A percentile compares a stretch with the other conserved stretches of the same genome.
These are phyloP conservation scores for Parietaria judaica DNA, from an alignment of 306 rosid genomes.

Conservation along the genomic window DNA sequence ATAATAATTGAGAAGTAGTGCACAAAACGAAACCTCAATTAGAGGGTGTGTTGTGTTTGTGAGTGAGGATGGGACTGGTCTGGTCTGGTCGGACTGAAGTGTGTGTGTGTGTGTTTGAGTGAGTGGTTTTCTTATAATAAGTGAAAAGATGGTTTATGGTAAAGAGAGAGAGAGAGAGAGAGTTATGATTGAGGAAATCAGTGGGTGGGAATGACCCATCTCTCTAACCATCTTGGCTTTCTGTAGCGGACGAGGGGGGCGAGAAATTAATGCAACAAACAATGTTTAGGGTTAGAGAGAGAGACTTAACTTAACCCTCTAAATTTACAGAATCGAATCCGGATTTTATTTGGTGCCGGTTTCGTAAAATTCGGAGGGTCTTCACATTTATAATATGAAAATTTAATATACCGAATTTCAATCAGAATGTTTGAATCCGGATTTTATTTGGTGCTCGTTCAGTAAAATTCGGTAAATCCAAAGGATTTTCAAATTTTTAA, in stretches of 20 bases:
- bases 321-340: too few relatives aligned
- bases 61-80: constrained; percentile 68
- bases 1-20: constrained; percentile 10
- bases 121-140: constrained; percentile 27
- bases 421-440: too few relatives aligned
- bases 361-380: too few relatives aligned
- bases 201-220: constrained; percentile 84
- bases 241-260: constrained; percentile 94
- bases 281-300: constrained; percentile 35
- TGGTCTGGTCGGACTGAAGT: constrained; percentile 63
- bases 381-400: too few relatives aligned
- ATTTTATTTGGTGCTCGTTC: too few relatives aligned
- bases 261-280: constrained; percentile 49
- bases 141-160: constrained; percentile 41
- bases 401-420: too few relatives aligned
- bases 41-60: constrained; percentile 16
- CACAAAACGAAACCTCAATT: constrained; percentile 22
- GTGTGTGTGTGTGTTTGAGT: constrained; percentile 27
- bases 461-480: too few relatives aligned
- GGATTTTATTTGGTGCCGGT: too few relatives aligned
- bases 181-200: constrained; percentile 83
- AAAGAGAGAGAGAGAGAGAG: constrained; percentile 20
- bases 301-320: neutral
- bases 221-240: constrained; percentile 40
- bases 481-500: too few relatives aligned